phyloP scores from a whole-genome alignment of 2,329 filamentous ascomycete genomes.

The Xylariaceae sp. region DNA sequence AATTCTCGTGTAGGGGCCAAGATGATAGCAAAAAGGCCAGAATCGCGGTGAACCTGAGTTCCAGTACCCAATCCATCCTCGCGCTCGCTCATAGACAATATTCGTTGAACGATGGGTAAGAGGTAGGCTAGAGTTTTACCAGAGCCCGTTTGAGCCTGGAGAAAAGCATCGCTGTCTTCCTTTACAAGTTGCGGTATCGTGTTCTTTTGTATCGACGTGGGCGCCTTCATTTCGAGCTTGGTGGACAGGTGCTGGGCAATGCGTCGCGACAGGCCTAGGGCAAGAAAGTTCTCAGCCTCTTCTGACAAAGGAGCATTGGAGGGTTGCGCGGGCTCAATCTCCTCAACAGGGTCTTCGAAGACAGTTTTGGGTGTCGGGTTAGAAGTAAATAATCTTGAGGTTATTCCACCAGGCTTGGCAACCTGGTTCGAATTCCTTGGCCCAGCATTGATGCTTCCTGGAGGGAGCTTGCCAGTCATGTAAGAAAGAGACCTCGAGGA shows the following conservation, averaged over 20 bases:
- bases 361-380: constrained; percentile 78
- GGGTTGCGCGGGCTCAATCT: constrained; percentile 68
- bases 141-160: constrained; percentile 96
- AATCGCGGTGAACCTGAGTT: constrained; percentile 76
- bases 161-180: constrained; percentile 87
- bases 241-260: constrained; percentile 82
- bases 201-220: constrained; percentile 93
- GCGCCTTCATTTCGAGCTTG: constrained; percentile 87
- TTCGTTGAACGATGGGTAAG: constrained; percentile 86
- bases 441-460: constrained; percentile 43
- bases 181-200: constrained; percentile 81
- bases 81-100: constrained; percentile 75
- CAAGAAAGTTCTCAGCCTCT: constrained; percentile 85
- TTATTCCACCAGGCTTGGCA: constrained; percentile 56
- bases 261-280: constrained; percentile 79
- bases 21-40: constrained; percentile 92
- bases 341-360: constrained; percentile 55
- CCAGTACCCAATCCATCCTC: constrained; percentile 52
- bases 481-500: constrained; percentile 39
- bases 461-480: constrained; percentile 46
- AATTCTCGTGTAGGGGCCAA: constrained; percentile 92
- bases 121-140: constrained; percentile 98
- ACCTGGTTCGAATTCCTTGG: constrained; percentile 30
- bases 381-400: constrained; percentile 91
- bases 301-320: constrained; percentile 90